Conservation (phyloP, 2,329 filamentous ascomycete genomes). For the Hypomyces perniciosus region DNA sequence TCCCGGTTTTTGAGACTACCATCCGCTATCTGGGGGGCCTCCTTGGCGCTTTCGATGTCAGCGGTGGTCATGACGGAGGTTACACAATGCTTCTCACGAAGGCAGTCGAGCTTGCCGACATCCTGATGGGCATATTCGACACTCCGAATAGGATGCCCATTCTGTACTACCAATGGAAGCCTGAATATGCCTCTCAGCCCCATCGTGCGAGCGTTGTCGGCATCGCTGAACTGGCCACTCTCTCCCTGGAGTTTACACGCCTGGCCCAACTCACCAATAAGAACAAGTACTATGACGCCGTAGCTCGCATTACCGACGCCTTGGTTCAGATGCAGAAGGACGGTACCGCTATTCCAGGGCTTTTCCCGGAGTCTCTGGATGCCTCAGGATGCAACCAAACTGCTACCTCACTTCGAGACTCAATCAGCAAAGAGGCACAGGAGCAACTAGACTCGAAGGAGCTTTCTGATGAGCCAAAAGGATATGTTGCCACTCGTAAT, state of each 20-base stretch:
- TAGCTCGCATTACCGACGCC: slow-evolving; percentile 77
- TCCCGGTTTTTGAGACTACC: slow-evolving; percentile 88
- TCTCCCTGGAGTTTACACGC: slow-evolving; percentile 84
- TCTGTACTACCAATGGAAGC: slow-evolving; percentile 73
- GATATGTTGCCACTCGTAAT: slow-evolving; percentile 14
- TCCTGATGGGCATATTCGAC: slow-evolving; percentile 78
- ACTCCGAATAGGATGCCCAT: slow-evolving; percentile 92
- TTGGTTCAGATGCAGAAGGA: slow-evolving; percentile 68
- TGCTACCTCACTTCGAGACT: slow-evolving; percentile 26
- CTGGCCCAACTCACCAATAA: slow-evolving; percentile 79
- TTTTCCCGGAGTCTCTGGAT: slow-evolving; percentile 76
- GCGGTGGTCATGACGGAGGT: slow-evolving; percentile 48
- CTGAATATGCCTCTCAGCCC: slow-evolving; percentile 55
- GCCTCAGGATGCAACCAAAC: slow-evolving; percentile 69
- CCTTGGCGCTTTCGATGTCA: slow-evolving; percentile 80
- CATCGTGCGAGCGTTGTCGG: slow-evolving; percentile 56
- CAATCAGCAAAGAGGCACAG: slow-evolving; percentile 31
- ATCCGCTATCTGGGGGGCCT: slow-evolving; percentile 89
- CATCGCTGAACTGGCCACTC: slow-evolving; percentile 68
- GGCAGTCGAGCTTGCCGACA: slow-evolving; percentile 70
- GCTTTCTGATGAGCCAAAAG: slow-evolving; percentile 22
- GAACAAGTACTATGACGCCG: slow-evolving; percentile 81
- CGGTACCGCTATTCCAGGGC: slow-evolving; percentile 63
- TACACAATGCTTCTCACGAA: slow-evolving; percentile 69
- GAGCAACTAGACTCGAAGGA: slow-evolving; percentile 29